phyloP scores from a whole-genome alignment of 805 yeast genomes.

The Wickerhamiella parazyma region DNA sequence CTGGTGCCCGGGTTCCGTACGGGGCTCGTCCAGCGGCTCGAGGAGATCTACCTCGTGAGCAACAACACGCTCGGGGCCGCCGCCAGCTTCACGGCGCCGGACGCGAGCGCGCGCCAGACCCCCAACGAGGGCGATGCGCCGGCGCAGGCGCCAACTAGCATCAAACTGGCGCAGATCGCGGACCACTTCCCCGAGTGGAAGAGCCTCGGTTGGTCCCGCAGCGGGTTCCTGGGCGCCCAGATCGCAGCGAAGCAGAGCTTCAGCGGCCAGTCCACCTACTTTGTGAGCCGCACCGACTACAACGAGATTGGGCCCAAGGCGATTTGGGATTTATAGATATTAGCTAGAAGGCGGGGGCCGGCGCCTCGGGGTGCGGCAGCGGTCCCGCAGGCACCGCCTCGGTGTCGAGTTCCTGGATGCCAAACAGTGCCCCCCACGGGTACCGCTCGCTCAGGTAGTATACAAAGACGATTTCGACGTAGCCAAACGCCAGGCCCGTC shows the following conservation, averaged over 20 bases:
- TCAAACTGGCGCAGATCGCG: constrained; percentile 57
- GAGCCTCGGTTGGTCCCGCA: constrained; percentile 58
- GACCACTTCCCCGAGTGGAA: constrained; percentile 96
- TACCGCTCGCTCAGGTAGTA: constrained; percentile 25
- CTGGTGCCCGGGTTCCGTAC: constrained; percentile 65
- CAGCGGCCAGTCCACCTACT: constrained; percentile 46
- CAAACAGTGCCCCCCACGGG: constrained; percentile 7
- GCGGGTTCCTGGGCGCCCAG: constrained; percentile 73
- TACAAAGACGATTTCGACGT: constrained; percentile 34
- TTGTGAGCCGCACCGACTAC: constrained; percentile 55
- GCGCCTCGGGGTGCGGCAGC: too few species aligned
- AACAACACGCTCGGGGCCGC: neutral
- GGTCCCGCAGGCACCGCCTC: neutral
- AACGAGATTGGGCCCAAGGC: constrained; percentile 70
- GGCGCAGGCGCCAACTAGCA: constrained; percentile 67
- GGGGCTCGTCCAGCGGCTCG: constrained; percentile 45
- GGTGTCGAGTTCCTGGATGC: constrained; percentile 8
- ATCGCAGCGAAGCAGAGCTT: constrained; percentile 78
- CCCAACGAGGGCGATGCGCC: constrained; percentile 18
- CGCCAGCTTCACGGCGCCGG: neutral
- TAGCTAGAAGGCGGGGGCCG: too few species aligned
- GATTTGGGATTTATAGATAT: constrained; percentile 44
- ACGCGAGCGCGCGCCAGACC: constrained; percentile 9
- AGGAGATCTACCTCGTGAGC: constrained; percentile 39
- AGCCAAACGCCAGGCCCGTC: constrained; percentile 55